Percentiles rank a stretch among this genome's conserved stretches.
These are phyloP conservation scores for Colletotrichum truncatum DNA, from an alignment of 2,329 filamentous ascomycete genomes.

Conservation along the genomic window DNA sequence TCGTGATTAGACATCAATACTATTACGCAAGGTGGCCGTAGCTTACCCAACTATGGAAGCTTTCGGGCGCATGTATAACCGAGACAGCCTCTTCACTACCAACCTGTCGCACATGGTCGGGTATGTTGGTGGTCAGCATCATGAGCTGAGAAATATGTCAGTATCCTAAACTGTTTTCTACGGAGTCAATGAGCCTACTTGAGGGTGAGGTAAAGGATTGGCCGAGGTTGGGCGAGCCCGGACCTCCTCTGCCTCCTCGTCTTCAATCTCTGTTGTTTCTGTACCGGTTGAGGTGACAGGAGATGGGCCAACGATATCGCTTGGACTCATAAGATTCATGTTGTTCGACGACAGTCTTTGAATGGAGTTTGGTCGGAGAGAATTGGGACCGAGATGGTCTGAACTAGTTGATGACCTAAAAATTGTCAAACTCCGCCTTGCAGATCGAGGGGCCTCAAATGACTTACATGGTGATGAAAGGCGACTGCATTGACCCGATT, in stretches of 20 bases:
- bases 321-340: constrained; percentile 69
- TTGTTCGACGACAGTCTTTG: constrained; percentile 58
- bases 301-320: constrained; percentile 80
- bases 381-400: constrained; percentile 47
- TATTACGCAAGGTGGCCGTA: not conserved
- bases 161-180: not conserved
- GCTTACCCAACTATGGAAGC: constrained; percentile 82
- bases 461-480: constrained; percentile 62
- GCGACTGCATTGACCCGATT: constrained; percentile 56
- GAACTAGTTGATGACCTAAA: constrained; percentile 55
- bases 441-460: not conserved
- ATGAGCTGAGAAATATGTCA: constrained; percentile 47
- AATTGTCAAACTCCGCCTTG: not conserved
- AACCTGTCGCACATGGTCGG: constrained; percentile 64
- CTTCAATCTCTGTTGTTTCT: constrained; percentile 84
- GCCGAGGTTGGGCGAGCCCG: constrained; percentile 46
- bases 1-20: constrained; percentile 33
- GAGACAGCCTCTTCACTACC: constrained; percentile 84
- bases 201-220: constrained; percentile 45
- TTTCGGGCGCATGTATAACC: constrained; percentile 89
- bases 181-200: constrained; percentile 40
- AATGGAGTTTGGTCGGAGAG: constrained; percentile 61
- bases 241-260: constrained; percentile 73
- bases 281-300: constrained; percentile 88
- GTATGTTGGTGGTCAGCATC: constrained; percentile 65